Percentiles rank a stretch among this genome's conserved stretches.
Evolutionary conservation across 495 filamentous ascomycete genomes (phyloP).

Genomic region (Amorphotheca resinae): DNA sequence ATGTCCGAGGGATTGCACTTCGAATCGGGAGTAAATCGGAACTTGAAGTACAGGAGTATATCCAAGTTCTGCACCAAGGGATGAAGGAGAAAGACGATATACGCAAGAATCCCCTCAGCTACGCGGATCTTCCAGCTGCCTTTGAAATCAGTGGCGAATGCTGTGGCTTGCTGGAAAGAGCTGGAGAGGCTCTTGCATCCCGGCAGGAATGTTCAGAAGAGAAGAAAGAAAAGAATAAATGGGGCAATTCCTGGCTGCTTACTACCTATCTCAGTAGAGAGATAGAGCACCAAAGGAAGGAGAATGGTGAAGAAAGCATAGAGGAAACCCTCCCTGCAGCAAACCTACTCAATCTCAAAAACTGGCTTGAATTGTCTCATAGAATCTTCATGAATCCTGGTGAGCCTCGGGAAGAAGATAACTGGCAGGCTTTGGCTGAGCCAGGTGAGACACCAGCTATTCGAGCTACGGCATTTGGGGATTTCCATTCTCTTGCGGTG

Average conservation of each 20-base stretch:
- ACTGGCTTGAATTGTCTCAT: slow-evolving; percentile 53
- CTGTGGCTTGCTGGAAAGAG: slow-evolving; percentile 49
- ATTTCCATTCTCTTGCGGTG: slow-evolving; percentile 57
- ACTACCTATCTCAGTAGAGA: slow-evolving; percentile 29
- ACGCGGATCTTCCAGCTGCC: slow-evolving; percentile 54
- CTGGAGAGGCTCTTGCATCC: slow-evolving; percentile 46
- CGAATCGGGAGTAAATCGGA: slow-evolving; percentile 59
- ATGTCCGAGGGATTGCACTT: slow-evolving; percentile 45
- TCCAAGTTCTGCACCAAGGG: slow-evolving; percentile 45
- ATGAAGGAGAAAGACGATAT: slow-evolving; percentile 19
- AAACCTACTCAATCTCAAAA: slow-evolving; percentile 42
- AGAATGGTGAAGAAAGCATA: slow-evolving; percentile 22
- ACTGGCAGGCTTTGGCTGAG: slow-evolving; percentile 46
- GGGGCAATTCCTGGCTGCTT: slow-evolving; percentile 40
- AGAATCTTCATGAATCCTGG: slow-evolving; percentile 69
- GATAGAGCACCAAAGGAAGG: slow-evolving; percentile 23
- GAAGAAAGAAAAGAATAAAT: slow-evolving; percentile 34
- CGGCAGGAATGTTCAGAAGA: slow-evolving; percentile 47
- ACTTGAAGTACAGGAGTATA: slow-evolving; percentile 59
- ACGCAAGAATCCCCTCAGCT: slow-evolving; percentile 13
- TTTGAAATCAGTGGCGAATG: slow-evolving; percentile 57
- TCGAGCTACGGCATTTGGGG: slow-evolving; percentile 50
- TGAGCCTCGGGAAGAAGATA: slow-evolving; percentile 38
- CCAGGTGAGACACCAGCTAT: slow-evolving; percentile 49
- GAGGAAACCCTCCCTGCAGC: slow-evolving; percentile 34